phyloP scores from a whole-genome alignment of 495 filamentous ascomycete genomes.

The Daldinia caldariorum region DNA sequence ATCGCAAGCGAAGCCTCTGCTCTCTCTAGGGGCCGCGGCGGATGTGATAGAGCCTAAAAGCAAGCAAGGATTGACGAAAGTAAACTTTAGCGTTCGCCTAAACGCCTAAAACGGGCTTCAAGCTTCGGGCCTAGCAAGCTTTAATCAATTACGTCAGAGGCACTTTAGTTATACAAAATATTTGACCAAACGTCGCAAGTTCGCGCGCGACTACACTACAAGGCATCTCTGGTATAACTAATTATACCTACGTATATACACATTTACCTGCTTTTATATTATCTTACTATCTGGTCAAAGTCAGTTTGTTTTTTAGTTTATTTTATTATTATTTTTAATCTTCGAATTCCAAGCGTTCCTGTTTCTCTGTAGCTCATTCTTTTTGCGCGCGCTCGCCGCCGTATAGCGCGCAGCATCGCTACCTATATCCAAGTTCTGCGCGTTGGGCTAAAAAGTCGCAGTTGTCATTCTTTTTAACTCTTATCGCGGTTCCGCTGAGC shows the following conservation, averaged over 20 bases:
- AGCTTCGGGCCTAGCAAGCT: not conserved
- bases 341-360: not conserved
- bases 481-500: not conserved
- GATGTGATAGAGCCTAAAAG: not conserved
- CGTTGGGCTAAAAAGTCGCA: not conserved
- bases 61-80: conserved; percentile 13
- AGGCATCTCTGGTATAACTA: not conserved
- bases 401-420: not conserved
- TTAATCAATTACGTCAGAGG: conserved; percentile 29
- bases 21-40: no score
- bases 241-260: not conserved
- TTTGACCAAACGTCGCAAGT: not conserved
- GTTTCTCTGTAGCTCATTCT: not conserved
- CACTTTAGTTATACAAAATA: conserved; percentile 16
- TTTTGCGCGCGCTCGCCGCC: not conserved
- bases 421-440: not conserved
- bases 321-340: no score
- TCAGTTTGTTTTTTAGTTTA: not conserved
- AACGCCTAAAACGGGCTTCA: not conserved
- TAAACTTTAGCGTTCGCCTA: not conserved
- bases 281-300: not conserved
- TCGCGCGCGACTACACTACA: no score
- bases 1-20: not conserved
- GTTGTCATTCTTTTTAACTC: conserved; percentile 6
- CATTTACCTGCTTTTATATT: not conserved